phyloP scores from a whole-genome alignment of 2,329 filamentous ascomycete species.

The Teratosphaeria epicoccoides region DNA sequence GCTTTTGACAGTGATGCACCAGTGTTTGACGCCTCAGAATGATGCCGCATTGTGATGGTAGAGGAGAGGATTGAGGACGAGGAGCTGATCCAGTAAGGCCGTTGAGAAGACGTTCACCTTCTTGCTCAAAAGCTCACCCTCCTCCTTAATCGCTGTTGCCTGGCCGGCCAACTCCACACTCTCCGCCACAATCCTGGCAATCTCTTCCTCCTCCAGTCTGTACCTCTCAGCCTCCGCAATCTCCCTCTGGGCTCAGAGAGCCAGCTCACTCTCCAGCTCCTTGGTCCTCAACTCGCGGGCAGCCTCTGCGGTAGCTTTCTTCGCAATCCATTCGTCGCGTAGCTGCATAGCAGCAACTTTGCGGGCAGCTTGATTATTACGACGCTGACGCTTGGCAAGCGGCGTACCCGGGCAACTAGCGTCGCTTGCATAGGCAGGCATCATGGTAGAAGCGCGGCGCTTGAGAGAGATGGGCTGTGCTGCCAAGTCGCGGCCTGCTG shows the following conservation, averaged over 20 bases:
- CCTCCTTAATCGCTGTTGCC: neutral
- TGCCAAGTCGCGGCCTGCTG: neutral
- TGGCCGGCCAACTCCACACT: neutral
- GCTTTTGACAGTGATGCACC: too few relatives aligned
- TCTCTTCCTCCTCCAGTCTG: neutral
- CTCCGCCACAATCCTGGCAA: neutral
- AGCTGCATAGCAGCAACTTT: conserved; percentile 1
- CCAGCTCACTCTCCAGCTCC: neutral
- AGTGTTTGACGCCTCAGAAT: too few relatives aligned
- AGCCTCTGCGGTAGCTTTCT: conserved; percentile 1
- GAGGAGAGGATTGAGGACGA: too few relatives aligned
- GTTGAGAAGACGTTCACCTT: conserved; percentile 2
- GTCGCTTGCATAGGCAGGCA: neutral
- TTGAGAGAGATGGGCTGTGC: conserved; percentile 1
- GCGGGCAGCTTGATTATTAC: conserved; percentile 4
- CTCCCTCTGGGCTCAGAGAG: neutral
- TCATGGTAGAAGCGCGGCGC: conserved; percentile 1
- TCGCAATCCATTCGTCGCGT: conserved; percentile 2
- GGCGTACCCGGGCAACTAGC: conserved; percentile 2
- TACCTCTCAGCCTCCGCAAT: neutral
- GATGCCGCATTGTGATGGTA: too few relatives aligned
- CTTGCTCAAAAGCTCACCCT: neutral
- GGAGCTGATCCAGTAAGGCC: too few relatives aligned
- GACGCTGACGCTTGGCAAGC: conserved; percentile 5
- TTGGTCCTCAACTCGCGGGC: neutral